Evolutionary conservation across 2,329 filamentous ascomycete genomes (phyloP), one percentile per base, ranked within the genome.

Genomic region (Eutypella sp.): DNA sequence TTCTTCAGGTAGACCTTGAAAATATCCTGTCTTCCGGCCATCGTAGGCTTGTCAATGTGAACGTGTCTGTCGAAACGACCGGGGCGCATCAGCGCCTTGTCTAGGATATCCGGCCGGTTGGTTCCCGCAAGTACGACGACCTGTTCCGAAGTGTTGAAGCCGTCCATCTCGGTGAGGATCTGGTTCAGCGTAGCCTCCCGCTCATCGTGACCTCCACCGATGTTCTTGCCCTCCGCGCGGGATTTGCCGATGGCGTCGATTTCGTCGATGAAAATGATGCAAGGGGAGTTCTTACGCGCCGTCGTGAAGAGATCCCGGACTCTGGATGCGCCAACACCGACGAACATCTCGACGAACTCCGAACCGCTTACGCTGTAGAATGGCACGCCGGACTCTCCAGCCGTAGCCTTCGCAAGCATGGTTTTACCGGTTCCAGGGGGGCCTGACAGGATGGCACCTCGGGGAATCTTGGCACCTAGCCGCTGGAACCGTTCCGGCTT

Each of bases 281-380:
- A 99, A 3, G 93, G 93, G 0, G 93, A 88, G 68, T 89, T 95
- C 75, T 97, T 97, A 47, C 93, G 83, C 16, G 93, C 93, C 57
- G 89, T 96, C 47, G 89, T 84, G 61, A 99, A 99, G 43, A 99
- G 73, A 67, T 99, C 93, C 58, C 93, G 84, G 42, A 99, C 93
- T 68, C 93, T 82, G 24, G 92, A 97, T 18, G 93, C 89, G 68
- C 93, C 93, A 49, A 99, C 93, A 81, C 93, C 93, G 42, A 99
- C 93, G 64, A 99, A 99, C 92, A 99, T 99, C 71, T 99, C 93
- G 25, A 99, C 92, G 63, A 99, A 99, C 66, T 99, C 93, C 41
- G 93, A 99, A 64, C 93, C 93, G 67, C 90, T 96, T 58, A 99
- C 93, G 61, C 89, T 96, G 78, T 91, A 99, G 78, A 99, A 99